These are phyloP conservation scores for Pelargonium citronellum DNA, from an alignment of 441 rosid genomes.

Conservation along the genomic window DNA sequence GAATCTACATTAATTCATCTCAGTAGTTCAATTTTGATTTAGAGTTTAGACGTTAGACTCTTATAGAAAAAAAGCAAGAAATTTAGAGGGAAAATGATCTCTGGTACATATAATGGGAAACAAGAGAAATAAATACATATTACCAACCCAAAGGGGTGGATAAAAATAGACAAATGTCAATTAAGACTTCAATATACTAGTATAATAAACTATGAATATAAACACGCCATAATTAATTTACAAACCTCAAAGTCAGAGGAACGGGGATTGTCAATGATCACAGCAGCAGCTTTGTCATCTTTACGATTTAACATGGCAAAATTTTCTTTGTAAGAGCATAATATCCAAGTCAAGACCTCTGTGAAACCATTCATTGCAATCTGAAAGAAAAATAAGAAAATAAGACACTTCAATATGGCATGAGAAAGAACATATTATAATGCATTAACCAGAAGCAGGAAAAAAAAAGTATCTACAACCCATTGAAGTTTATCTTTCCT, in stretches of 20 bases:
- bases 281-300: conserved; percentile 55
- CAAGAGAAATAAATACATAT: too few relatives aligned
- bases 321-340: conserved; percentile 67
- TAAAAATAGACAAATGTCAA: too few relatives aligned
- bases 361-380: conserved; percentile 72
- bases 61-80: too few relatives aligned
- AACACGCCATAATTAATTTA: background rate
- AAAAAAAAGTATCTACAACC: background rate
- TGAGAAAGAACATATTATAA: background rate
- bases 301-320: conserved; percentile 57
- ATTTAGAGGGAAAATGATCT: background rate
- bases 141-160: too few relatives aligned
- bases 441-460: background rate
- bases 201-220: too few relatives aligned
- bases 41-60: too few relatives aligned
- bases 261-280: conserved; percentile 72
- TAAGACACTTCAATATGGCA: background rate
- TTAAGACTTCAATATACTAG: too few relatives aligned
- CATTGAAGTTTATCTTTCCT: conserved; percentile 4
- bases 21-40: background rate
- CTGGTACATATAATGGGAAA: background rate
- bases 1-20: background rate
- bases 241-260: conserved; percentile 93
- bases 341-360: conserved; percentile 75
- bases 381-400: conserved; percentile 32